Conservation (phyloP, 108 stramenopile genomes). For the Ochromonas danica region DNA sequence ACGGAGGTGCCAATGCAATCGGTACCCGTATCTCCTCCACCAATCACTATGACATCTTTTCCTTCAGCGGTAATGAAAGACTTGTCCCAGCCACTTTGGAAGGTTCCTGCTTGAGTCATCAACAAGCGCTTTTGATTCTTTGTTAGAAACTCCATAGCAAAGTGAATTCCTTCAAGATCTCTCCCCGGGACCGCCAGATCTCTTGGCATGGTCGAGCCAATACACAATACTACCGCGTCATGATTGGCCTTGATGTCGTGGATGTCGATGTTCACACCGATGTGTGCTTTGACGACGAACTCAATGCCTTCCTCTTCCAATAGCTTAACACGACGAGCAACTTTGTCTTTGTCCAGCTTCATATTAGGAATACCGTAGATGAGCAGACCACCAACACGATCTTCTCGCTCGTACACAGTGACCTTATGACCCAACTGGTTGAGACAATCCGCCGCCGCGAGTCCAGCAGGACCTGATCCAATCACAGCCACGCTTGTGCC, state of each 20-base stretch:
- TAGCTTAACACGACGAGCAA: slow-evolving; percentile 84
- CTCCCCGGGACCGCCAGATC: slow-evolving; percentile 88
- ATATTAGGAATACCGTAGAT: slow-evolving; percentile 98
- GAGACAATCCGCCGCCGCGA: slow-evolving; percentile 86
- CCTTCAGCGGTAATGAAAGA: slow-evolving; percentile 91
- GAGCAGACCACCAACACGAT: slow-evolving; percentile 88
- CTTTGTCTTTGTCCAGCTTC: slow-evolving; percentile 94
- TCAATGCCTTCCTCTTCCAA: slow-evolving; percentile 92
- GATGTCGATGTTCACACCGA: slow-evolving; percentile 86
- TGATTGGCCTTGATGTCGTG: slow-evolving; percentile 77
- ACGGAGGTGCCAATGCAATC: slow-evolving; percentile 97
- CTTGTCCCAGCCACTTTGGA: slow-evolving; percentile 87
- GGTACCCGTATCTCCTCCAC: slow-evolving; percentile 92
- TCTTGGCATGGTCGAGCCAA: slow-evolving; percentile 89
- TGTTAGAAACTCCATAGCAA: slow-evolving; percentile 81
- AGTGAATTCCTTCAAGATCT: slow-evolving; percentile 60
- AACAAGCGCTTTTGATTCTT: slow-evolving; percentile 91
- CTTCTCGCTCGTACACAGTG: slow-evolving; percentile 84
- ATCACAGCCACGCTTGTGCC: slow-evolving; percentile 89
- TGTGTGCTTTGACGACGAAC: slow-evolving; percentile 85
- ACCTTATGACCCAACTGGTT: slow-evolving; percentile 94
- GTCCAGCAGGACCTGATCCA: slow-evolving; percentile 84
- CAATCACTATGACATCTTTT: slow-evolving; percentile 95
- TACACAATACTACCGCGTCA: slow-evolving; percentile 78
- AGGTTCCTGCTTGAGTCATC: slow-evolving; percentile 83